phyloP scores from a whole-genome alignment of 1,284 basidiomycete species.

The Entoloma clypeatum region DNA sequence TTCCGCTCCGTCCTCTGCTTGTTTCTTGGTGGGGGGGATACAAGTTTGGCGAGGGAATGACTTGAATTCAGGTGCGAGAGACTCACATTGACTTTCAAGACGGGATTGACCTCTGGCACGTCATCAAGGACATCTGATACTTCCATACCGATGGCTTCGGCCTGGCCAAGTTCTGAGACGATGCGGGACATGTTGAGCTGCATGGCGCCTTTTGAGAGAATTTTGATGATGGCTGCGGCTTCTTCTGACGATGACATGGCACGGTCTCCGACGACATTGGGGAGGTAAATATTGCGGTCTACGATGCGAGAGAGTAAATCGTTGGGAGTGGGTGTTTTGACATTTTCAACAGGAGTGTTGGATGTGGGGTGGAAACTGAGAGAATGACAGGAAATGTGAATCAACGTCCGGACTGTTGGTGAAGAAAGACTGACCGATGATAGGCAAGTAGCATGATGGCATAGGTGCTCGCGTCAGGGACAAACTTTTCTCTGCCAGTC shows the following conservation, averaged over 20 bases:
- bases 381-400: neutral
- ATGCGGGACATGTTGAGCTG: conserved; percentile 48
- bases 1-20: conserved; percentile 23
- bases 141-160: conserved; percentile 42
- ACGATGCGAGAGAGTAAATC: conserved; percentile 47
- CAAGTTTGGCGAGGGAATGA: conserved; percentile 3
- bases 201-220: conserved; percentile 58
- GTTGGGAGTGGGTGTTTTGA: conserved; percentile 24
- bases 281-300: conserved; percentile 47
- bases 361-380: conserved; percentile 41
- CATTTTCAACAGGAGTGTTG: conserved; percentile 17
- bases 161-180: conserved; percentile 54
- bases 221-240: conserved; percentile 50
- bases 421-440: conserved; percentile 40
- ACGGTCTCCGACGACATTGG: conserved; percentile 56
- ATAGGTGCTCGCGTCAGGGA: conserved; percentile 59
- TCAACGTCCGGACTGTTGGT: neutral
- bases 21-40: conserved; percentile 11
- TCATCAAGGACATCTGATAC: conserved; percentile 42
- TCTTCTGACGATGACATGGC: conserved; percentile 50
- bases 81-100: conserved; percentile 32
- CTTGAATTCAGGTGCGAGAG: neutral
- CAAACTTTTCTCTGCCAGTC: conserved; percentile 41
- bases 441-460: conserved; percentile 61
- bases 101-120: conserved; percentile 59